Evolutionary conservation across 495 filamentous ascomycete genomes (phyloP), one percentile per base, ranked within the genome.

Genomic region (Trichocladium uniseriatum): DNA sequence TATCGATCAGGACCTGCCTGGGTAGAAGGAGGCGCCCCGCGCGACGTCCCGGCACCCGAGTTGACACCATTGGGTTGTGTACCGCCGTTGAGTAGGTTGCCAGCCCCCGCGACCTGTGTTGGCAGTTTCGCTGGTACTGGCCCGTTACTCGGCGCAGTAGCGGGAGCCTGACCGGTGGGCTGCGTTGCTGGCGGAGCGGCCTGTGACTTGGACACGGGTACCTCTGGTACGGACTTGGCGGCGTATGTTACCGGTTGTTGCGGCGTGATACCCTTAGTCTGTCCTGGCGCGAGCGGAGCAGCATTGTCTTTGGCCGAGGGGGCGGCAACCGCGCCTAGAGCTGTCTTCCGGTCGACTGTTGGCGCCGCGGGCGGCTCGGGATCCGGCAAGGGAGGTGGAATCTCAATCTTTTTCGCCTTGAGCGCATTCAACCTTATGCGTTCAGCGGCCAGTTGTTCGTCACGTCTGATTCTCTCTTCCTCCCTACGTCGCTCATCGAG

Each of bases 381-480:
- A 0, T 64, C 58, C 5, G 69, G 69, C 24, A 64, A 58, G 5
- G 67, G 61, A 13, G 68, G 58, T 10, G 69, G 63, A 22, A 70
- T 62, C n/a, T 66, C 69, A 6, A 75, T 58, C 21, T 63, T 70
- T 54, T 63, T 65, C 27, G 54, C 59, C 55, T 64, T 72, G 43
- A 69, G 63, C 15, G 58, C 75, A 54, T 64, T 64, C 47, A 71
- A 58, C 43, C 61, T 64, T 38, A 55, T 62, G 52, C 68, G 66
- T 50, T 75, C 69, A 1, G 60, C 66, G 24, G 69, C 63, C 18
- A 68, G 47, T 14, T 60, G 53, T 50, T 73, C 63, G 49, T 70
- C 57, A 35, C 67, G 39, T 69, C 65, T 63, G 42, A 79, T 75
- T 21, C 77, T 69, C 37, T 78, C 74, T 49, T 80, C 70, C 52